Evolutionary conservation across 2,329 filamentous ascomycete species (phyloP).

Genomic region (Dactylonectria macrodidyma): DNA sequence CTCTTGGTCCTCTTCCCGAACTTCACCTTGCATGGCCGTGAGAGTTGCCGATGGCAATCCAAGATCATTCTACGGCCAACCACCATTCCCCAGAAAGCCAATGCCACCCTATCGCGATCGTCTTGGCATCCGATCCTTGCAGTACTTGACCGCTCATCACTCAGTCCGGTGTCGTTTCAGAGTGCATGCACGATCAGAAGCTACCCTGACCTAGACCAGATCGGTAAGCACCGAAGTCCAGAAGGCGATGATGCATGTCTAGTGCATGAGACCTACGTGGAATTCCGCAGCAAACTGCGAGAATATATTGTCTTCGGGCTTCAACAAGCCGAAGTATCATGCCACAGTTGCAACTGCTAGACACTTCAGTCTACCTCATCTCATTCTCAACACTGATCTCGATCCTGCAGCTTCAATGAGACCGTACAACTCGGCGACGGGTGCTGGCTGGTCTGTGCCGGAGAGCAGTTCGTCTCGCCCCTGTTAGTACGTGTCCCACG

Average conservation of each 20-base stretch:
- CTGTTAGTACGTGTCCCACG: constrained; percentile 1
- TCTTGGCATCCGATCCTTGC: constrained; percentile 14
- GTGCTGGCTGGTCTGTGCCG: not conserved
- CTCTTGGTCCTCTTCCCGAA: constrained; percentile 3
- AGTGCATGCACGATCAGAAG: constrained; percentile 14
- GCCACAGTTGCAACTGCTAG: constrained; percentile 17
- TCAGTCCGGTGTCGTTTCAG: constrained; percentile 10
- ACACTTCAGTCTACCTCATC: constrained; percentile 27
- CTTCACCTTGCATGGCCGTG: constrained; percentile 8
- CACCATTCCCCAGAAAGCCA: not conserved
- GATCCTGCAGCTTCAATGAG: constrained; percentile 36
- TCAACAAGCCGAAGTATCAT: not conserved
- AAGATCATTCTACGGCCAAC: not conserved
- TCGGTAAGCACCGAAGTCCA: constrained; percentile 7
- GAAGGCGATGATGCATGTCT: constrained; percentile 1
- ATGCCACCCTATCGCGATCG: constrained; percentile 11
- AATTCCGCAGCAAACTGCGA: not conserved
- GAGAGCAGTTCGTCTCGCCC: constrained; percentile 12
- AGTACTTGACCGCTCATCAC: constrained; percentile 24
- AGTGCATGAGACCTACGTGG: constrained; percentile 12
- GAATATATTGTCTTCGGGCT: not conserved
- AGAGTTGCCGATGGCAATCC: not conserved
- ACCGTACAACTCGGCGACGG: constrained; percentile 30
- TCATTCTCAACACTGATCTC: constrained; percentile 23
- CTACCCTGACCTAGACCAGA: constrained; percentile 7